Conservation (phyloP, 2,329 filamentous ascomycete species). For the Hymenoscyphus repandus region DNA sequence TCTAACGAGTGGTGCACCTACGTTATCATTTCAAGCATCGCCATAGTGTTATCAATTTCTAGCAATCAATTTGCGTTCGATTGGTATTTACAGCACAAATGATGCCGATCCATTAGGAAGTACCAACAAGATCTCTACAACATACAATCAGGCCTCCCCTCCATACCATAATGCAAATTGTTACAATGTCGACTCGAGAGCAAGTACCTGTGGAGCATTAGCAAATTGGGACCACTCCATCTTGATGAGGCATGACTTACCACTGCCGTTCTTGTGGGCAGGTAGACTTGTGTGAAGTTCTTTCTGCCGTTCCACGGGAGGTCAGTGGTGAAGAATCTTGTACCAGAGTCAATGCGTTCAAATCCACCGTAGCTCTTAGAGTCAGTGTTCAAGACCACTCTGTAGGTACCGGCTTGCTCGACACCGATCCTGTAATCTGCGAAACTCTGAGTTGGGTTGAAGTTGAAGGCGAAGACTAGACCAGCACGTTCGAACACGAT, state of each 20-base stretch:
- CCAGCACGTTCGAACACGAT: constrained; percentile 92
- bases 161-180: not conserved
- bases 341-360: constrained; percentile 69
- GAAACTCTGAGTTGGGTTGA: constrained; percentile 79
- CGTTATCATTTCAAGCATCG: not conserved
- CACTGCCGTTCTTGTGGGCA: constrained; percentile 76
- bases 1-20: no score
- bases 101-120: not conserved
- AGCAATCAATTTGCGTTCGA: not conserved
- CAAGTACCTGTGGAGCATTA: constrained; percentile 29
- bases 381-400: constrained; percentile 80
- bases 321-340: constrained; percentile 86
- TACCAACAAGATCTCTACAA: not conserved
- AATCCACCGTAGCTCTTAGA: constrained; percentile 72
- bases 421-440: constrained; percentile 90
- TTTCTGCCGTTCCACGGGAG: constrained; percentile 84
- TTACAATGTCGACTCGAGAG: constrained; percentile 31
- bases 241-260: constrained; percentile 44
- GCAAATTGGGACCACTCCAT: constrained; percentile 4
- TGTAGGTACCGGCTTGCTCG: constrained; percentile 78
- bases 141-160: not conserved
- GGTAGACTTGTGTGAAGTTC: constrained; percentile 91
- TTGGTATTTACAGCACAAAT: not conserved
- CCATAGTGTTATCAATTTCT: not conserved
- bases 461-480: constrained; percentile 93